Percentiles rank a stretch among this genome's conserved stretches.
phyloP scores from a whole-genome alignment of 805 yeast genomes.

The Lachancea quebecensis region DNA sequence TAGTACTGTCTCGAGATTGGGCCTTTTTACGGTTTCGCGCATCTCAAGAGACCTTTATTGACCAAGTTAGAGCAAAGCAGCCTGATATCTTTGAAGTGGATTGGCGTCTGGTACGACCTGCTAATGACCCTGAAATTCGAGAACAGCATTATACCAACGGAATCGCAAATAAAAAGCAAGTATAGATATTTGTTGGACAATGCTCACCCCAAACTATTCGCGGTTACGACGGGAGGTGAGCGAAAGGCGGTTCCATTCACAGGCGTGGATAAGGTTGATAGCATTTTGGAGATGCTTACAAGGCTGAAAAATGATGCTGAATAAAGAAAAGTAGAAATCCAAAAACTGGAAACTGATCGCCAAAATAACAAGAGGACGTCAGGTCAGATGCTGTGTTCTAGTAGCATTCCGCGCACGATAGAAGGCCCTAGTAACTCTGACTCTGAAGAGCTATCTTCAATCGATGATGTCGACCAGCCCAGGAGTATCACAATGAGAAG shows the following conservation, averaged over 20 bases:
- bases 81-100: slow-evolving; percentile 2
- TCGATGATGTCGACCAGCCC: slow-evolving; percentile 1
- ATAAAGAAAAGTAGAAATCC: neutral
- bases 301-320: slow-evolving; percentile 3
- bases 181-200: slow-evolving; percentile 1
- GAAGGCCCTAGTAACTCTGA: neutral
- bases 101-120: slow-evolving; percentile 1
- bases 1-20: slow-evolving; percentile 2
- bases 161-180: neutral
- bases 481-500: neutral
- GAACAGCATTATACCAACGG: slow-evolving; percentile 1
- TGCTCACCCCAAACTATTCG: slow-evolving; percentile 1
- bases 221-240: slow-evolving; percentile 2
- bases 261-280: slow-evolving; percentile 2
- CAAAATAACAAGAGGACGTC: neutral
- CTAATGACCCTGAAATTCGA: neutral
- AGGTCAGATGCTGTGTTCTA: neutral
- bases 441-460: neutral
- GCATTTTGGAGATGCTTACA: neutral
- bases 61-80: slow-evolving; percentile 1
- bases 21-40: slow-evolving; percentile 3
- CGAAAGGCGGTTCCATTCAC: neutral
- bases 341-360: neutral
- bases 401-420: neutral
- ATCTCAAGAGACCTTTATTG: neutral